Conservation (phyloP, 495 filamentous ascomycete species). For the Hypoxylon crocopeplum region DNA sequence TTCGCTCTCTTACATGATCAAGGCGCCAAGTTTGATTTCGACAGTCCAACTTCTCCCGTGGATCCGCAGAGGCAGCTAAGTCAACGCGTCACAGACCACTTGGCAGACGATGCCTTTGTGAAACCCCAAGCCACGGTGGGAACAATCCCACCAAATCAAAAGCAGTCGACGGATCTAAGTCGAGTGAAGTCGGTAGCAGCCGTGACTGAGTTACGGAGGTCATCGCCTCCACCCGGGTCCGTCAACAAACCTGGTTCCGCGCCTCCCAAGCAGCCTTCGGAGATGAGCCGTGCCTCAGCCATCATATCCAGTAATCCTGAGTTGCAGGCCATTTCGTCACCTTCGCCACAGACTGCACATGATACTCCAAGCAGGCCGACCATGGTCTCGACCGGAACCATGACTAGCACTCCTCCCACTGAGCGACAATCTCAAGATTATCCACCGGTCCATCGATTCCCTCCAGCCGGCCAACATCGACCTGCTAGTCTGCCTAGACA, state of each 20-base stretch:
- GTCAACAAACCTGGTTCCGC: constrained; percentile 47
- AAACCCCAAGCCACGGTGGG: constrained; percentile 49
- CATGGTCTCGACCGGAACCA: constrained; percentile 94
- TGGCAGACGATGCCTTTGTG: constrained; percentile 90
- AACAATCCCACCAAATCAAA: constrained; percentile 35
- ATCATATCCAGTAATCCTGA: constrained; percentile 62
- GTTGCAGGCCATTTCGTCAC: constrained; percentile 57
- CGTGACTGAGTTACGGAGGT: constrained; percentile 11
- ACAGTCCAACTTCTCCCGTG: constrained; percentile 55
- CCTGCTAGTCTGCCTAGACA: constrained; percentile 61
- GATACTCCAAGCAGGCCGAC: constrained; percentile 64
- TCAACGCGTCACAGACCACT: constrained; percentile 76
- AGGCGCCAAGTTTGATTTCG: constrained; percentile 88
- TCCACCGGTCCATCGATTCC: constrained; percentile 69
- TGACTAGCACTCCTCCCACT: constrained; percentile 79
- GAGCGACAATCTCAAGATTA: constrained; percentile 55
- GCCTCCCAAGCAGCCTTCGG: constrained; percentile 44
- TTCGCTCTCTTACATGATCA: constrained; percentile 90
- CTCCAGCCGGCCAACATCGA: constrained; percentile 60
- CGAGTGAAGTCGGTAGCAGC: constrained; percentile 34
- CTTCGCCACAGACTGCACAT: constrained; percentile 60
- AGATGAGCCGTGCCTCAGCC: constrained; percentile 58
- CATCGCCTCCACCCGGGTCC: constrained; percentile 34
- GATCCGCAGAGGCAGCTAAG: constrained; percentile 68
- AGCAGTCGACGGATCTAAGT: constrained; percentile 45